Percentiles rank a stretch among this genome's conserved stretches.
phyloP scores from a whole-genome alignment of 768 basidiomycete genomes.

The Termitomyces eurrhizus region DNA sequence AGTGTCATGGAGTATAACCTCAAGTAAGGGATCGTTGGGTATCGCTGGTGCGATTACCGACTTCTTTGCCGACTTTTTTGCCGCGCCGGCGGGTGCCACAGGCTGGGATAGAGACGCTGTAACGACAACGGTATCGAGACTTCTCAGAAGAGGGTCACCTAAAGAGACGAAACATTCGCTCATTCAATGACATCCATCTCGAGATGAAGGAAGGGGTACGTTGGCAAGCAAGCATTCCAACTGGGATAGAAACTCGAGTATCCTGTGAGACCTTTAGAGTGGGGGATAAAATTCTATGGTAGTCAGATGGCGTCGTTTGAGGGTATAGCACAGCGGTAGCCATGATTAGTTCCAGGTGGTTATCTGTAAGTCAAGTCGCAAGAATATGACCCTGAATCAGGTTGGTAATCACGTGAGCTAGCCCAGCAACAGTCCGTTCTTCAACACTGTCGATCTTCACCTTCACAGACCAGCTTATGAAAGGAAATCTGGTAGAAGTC shows the following conservation, averaged over 20 bases:
- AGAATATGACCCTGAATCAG: neutral
- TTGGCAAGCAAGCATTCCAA: slow-evolving; percentile 78
- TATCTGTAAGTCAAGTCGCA: neutral
- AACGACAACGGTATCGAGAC: slow-evolving; percentile 55
- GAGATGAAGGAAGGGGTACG: slow-evolving; percentile 34
- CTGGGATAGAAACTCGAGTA: slow-evolving; percentile 51
- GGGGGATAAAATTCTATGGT: slow-evolving; percentile 62
- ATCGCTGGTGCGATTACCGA: slow-evolving; percentile 45
- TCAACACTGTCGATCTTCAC: neutral
- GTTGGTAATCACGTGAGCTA: neutral
- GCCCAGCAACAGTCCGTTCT: neutral
- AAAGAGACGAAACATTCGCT: slow-evolving; percentile 10
- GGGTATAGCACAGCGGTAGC: slow-evolving; percentile 42
- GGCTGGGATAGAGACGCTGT: slow-evolving; percentile 44
- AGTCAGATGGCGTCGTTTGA: slow-evolving; percentile 46
- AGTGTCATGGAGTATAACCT: slow-evolving; percentile 71
- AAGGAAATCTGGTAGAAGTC: neutral
- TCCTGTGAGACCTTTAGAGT: slow-evolving; percentile 53
- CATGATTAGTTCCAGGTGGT: slow-evolving; percentile 8
- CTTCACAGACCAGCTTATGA: neutral
- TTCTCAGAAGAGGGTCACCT: slow-evolving; percentile 69
- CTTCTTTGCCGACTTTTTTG: slow-evolving; percentile 53
- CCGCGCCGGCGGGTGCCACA: slow-evolving; percentile 25
- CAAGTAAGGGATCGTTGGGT: slow-evolving; percentile 46
- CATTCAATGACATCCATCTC: slow-evolving; percentile 1